Conservation (phyloP, 306 rosid genomes). For the Geum urbanum region DNA sequence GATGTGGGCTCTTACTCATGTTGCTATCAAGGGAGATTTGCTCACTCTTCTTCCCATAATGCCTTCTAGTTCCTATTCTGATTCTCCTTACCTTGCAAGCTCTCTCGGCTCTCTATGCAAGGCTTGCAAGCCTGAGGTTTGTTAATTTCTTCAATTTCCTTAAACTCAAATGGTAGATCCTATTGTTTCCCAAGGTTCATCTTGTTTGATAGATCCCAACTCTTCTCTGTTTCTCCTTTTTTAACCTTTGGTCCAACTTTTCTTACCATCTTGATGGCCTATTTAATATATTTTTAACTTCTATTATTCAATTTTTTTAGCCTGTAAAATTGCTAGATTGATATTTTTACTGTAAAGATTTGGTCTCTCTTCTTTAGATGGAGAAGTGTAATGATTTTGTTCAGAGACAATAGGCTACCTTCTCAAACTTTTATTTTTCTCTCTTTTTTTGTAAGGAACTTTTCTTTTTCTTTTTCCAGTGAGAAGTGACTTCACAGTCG, state of each 20-base stretch:
- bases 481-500: slow-evolving; percentile 11
- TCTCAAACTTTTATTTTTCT: slow-evolving; percentile 27
- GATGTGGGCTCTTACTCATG: slow-evolving; percentile 91
- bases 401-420: slow-evolving; percentile 17
- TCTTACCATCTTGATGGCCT: neutral
- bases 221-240: slow-evolving; percentile 3
- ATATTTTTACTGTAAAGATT: neutral
- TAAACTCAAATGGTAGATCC: slow-evolving; percentile 11
- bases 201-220: slow-evolving; percentile 36
- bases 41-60: slow-evolving; percentile 76
- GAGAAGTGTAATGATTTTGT: slow-evolving; percentile 25
- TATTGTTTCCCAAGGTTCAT: neutral
- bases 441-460: no score
- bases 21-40: slow-evolving; percentile 72
- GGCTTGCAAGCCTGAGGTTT: slow-evolving; percentile 87
- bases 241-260: neutral
- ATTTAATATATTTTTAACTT: neutral
- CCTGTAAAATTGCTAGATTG: slow-evolving; percentile 6
- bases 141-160: neutral
- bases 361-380: slow-evolving; percentile 32
- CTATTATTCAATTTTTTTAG: neutral
- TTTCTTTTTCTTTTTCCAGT: slow-evolving; percentile 33
- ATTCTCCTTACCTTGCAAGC: slow-evolving; percentile 54
- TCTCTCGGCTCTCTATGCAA: slow-evolving; percentile 79
- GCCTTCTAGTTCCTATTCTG: slow-evolving; percentile 45